Conservation (phyloP, 2,329 filamentous ascomycete genomes). For the Nigrospora sphaerica region DNA sequence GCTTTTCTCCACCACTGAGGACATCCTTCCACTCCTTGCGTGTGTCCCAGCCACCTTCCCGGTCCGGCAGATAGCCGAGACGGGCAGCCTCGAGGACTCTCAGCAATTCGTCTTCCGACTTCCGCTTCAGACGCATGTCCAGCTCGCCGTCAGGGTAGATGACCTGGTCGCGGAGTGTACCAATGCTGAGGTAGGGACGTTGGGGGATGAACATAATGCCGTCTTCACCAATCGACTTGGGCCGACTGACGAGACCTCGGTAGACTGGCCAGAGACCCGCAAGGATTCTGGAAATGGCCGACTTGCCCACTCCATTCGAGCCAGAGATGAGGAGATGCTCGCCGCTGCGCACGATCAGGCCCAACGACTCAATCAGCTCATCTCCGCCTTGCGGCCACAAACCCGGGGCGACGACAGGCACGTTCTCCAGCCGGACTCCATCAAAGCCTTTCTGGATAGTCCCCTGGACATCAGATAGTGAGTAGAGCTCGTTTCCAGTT, state of each 20-base stretch:
- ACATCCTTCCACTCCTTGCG: constrained; percentile 99
- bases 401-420: constrained; percentile 83
- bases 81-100: constrained; percentile 74
- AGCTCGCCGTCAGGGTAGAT: constrained; percentile 94
- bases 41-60: constrained; percentile 95
- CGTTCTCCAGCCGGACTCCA: constrained; percentile 85
- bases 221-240: constrained; percentile 71
- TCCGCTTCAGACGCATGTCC: constrained; percentile 81
- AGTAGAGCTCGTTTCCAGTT: constrained; percentile 71
- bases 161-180: constrained; percentile 91
- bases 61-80: constrained; percentile 80
- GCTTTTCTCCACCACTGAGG: constrained; percentile 94
- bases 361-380: constrained; percentile 80
- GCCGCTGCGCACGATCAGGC: constrained; percentile 80
- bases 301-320: constrained; percentile 91
- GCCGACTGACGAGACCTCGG: constrained; percentile 81
- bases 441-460: constrained; percentile 94
- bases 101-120: constrained; percentile 71
- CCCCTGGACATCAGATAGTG: constrained; percentile 83
- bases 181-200: constrained; percentile 83
- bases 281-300: constrained; percentile 76
- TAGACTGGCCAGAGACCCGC: constrained; percentile 94
- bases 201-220: constrained; percentile 99
- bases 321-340: constrained; percentile 94
- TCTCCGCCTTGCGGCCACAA: constrained; percentile 88